A percentile compares a stretch with the other conserved stretches of the same genome.
Evolutionary conservation across 2,329 filamentous ascomycete species (phyloP).

Genomic region (Chrysoporthe austroafricana): DNA sequence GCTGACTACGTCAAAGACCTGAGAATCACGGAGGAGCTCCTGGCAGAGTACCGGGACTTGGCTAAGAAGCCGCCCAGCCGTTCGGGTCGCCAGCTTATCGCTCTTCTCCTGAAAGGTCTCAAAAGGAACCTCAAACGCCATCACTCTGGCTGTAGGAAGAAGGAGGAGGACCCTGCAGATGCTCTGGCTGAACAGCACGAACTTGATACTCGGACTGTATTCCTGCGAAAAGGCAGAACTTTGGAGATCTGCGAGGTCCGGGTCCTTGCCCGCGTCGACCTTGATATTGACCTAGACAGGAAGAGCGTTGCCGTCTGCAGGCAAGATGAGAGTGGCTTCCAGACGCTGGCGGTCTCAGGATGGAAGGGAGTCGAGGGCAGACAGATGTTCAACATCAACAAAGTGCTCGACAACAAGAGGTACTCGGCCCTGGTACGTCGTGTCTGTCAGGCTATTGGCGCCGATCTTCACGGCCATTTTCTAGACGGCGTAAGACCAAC

Average conservation of each 20-base stretch:
- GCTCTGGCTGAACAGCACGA: background rate
- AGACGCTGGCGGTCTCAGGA: slow-evolving; percentile 7
- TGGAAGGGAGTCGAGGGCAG: background rate
- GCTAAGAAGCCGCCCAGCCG: background rate
- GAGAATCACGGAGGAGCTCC: background rate
- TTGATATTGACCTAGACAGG: background rate
- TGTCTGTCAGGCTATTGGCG: background rate
- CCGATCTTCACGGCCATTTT: background rate
- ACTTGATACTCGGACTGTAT: background rate
- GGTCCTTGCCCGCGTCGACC: background rate
- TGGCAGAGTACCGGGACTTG: background rate
- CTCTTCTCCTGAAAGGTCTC: background rate
- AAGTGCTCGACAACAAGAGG: background rate
- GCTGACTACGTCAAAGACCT: background rate
- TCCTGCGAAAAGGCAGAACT: background rate
- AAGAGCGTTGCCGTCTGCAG: background rate
- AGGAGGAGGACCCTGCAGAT: background rate
- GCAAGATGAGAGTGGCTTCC: background rate
- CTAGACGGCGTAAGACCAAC: background rate
- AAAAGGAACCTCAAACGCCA: background rate
- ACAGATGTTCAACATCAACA: background rate
- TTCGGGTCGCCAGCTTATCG: background rate
- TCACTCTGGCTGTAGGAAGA: background rate
- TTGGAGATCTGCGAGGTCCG: background rate
- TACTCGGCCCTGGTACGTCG: background rate